These are phyloP conservation scores for Salvia splendens DNA, from an alignment of 257 asterid genomes.

Conservation along the genomic window DNA sequence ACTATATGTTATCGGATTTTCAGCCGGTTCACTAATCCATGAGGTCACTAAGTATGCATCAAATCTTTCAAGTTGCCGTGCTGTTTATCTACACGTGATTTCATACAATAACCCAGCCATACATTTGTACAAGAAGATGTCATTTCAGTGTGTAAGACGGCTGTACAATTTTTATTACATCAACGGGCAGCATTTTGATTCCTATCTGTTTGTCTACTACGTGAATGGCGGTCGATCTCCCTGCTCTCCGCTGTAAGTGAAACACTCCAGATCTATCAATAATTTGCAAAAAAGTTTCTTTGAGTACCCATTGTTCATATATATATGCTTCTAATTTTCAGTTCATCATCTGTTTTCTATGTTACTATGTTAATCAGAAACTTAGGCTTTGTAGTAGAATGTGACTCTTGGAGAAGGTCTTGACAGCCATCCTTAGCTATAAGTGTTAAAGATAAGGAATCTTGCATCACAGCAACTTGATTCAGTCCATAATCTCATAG, in stretches of 20 bases:
- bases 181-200: slow-evolving; percentile 80
- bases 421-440: not conserved
- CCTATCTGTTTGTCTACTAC: slow-evolving; percentile 89
- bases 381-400: slow-evolving; percentile 9
- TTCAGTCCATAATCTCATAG: not conserved
- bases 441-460: not conserved
- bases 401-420: slow-evolving; percentile 23
- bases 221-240: slow-evolving; percentile 96
- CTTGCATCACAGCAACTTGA: not conserved
- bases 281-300: not conserved
- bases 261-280: slow-evolving; percentile 11
- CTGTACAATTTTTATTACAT: slow-evolving; percentile 74
- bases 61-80: slow-evolving; percentile 66
- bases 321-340: not conserved
- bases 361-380: not conserved
- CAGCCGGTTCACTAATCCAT: slow-evolving; percentile 80
- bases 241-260: slow-evolving; percentile 92
- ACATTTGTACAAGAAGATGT: slow-evolving; percentile 85
- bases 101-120: slow-evolving; percentile 92
- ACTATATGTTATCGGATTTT: slow-evolving; percentile 38
- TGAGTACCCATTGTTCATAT: not conserved
- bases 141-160: slow-evolving; percentile 76
- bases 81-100: slow-evolving; percentile 95
- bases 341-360: slow-evolving; percentile 12
- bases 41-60: slow-evolving; percentile 84